Conservation (phyloP, 352 stramenopile genomes). For the Pythium vanterpoolii region DNA sequence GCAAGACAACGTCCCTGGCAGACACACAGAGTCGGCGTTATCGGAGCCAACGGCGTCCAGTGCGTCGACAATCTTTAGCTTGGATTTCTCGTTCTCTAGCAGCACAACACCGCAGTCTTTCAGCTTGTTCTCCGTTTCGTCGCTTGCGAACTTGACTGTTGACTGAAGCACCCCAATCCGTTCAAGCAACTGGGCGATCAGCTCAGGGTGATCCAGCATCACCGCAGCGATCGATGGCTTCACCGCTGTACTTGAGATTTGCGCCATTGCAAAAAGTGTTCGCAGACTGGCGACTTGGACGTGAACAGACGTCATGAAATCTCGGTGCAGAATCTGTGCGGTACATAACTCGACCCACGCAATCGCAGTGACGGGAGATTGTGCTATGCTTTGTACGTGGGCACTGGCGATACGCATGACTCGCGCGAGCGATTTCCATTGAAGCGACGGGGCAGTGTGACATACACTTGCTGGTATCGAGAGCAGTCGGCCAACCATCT, state of each 20-base stretch:
- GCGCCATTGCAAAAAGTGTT: slow-evolving; percentile 4
- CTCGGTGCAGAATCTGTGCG: neutral
- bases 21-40: neutral
- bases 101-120: slow-evolving; percentile 45
- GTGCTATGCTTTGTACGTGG: slow-evolving; percentile 1
- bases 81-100: slow-evolving; percentile 41
- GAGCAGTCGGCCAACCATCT: slow-evolving; percentile 15
- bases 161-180: slow-evolving; percentile 18
- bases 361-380: neutral
- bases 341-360: slow-evolving; percentile 18
- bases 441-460: neutral
- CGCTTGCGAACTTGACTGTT: slow-evolving; percentile 9
- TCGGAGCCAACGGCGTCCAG: slow-evolving; percentile 22
- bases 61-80: slow-evolving; percentile 43
- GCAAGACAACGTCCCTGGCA: slow-evolving; percentile 1
- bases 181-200: slow-evolving; percentile 9
- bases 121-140: slow-evolving; percentile 17
- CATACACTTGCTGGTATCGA: neutral
- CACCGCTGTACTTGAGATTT: neutral
- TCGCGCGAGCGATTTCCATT: slow-evolving; percentile 7
- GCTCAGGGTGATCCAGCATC: neutral
- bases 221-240: neutral
- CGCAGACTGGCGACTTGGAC: slow-evolving; percentile 9
- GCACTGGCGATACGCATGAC: slow-evolving; percentile 19
- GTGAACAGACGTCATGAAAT: neutral